Percentiles rank a stretch among this genome's conserved stretches.
These are phyloP conservation scores for Hapsidospora chrysogenum DNA, from an alignment of 495 filamentous ascomycete genomes.

Conservation along the genomic window DNA sequence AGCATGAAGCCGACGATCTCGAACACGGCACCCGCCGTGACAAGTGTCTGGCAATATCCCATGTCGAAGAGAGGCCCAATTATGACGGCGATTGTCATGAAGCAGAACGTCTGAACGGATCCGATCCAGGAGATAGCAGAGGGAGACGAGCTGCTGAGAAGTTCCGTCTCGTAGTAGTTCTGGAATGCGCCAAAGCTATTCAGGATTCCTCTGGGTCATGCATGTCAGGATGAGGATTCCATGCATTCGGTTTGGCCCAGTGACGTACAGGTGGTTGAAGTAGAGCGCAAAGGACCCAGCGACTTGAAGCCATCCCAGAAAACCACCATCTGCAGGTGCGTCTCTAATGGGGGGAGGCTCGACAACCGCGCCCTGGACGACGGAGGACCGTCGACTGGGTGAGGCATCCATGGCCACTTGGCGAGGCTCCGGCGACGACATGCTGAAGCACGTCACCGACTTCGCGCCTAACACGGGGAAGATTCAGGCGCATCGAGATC, in stretches of 20 bases:
- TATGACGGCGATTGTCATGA: constrained; percentile 11
- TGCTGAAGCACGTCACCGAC: too few species aligned
- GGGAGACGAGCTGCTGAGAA: constrained; percentile 7
- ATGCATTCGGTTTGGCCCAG: not conserved
- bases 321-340: constrained; percentile 6
- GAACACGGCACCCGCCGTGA: constrained; percentile 6
- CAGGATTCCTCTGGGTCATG: constrained; percentile 19
- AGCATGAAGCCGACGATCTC: constrained; percentile 55
- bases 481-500: too few species aligned
- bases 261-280: constrained; percentile 2
- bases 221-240: not conserved
- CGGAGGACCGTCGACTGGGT: too few species aligned
- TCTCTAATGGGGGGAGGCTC: too few species aligned
- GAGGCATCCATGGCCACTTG: too few species aligned
- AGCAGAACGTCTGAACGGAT: constrained; percentile 10
- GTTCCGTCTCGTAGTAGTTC: constrained; percentile 10
- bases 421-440: too few species aligned
- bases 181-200: constrained; percentile 18
- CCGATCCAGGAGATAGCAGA: constrained; percentile 17
- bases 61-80: constrained; percentile 10
- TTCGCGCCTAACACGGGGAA: too few species aligned
- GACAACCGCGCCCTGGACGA: too few species aligned
- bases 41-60: constrained; percentile 8
- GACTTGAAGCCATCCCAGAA: constrained; percentile 3
- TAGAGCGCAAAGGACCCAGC: not conserved